Evolutionary conservation across 768 basidiomycete genomes (phyloP).

Genomic region (Suillus americanus): DNA sequence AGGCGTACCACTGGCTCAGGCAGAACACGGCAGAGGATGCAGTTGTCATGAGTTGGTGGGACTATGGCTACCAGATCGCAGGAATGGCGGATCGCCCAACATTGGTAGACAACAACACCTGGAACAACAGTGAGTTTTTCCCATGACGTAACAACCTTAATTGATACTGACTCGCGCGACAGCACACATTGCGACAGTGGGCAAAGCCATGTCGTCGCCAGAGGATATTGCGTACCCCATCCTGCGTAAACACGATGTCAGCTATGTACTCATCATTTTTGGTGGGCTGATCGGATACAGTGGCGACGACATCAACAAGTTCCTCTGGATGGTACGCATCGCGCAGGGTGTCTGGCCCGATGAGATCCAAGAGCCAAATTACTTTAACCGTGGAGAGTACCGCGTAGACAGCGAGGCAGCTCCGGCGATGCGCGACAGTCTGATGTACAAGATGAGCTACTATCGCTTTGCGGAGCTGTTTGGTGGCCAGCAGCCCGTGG

Average conservation of each 20-base stretch:
- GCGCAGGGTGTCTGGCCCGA: slow-evolving; percentile 98
- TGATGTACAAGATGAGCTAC: slow-evolving; percentile 99
- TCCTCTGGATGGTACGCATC: slow-evolving; percentile 97
- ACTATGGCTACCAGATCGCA: slow-evolving; percentile 99
- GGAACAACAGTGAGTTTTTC: slow-evolving; percentile 89
- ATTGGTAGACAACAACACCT: slow-evolving; percentile 98
- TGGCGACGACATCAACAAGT: slow-evolving; percentile 99
- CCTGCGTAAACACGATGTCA: slow-evolving; percentile 94
- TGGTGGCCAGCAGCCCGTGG: slow-evolving; percentile 68
- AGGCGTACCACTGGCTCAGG: slow-evolving; percentile 98
- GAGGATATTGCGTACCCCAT: slow-evolving; percentile 98
- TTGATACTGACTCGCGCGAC: slow-evolving; percentile 10
- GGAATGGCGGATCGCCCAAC: slow-evolving; percentile 98
- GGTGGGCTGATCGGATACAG: slow-evolving; percentile 96
- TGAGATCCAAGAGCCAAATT: slow-evolving; percentile 93
- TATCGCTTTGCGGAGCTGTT: slow-evolving; percentile 93
- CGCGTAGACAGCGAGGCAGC: slow-evolving; percentile 85
- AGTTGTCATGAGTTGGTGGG: slow-evolving; percentile 99
- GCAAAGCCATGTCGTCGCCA: slow-evolving; percentile 93
- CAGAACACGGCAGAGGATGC: slow-evolving; percentile 92
- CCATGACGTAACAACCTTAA: slow-evolving; percentile 2
- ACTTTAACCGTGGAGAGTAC: slow-evolving; percentile 96
- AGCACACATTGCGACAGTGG: slow-evolving; percentile 98
- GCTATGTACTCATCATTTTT: slow-evolving; percentile 96
- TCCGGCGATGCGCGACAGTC: slow-evolving; percentile 85